Conservation (phyloP, 2,329 filamentous ascomycete species). For the Cordyceps javanica region DNA sequence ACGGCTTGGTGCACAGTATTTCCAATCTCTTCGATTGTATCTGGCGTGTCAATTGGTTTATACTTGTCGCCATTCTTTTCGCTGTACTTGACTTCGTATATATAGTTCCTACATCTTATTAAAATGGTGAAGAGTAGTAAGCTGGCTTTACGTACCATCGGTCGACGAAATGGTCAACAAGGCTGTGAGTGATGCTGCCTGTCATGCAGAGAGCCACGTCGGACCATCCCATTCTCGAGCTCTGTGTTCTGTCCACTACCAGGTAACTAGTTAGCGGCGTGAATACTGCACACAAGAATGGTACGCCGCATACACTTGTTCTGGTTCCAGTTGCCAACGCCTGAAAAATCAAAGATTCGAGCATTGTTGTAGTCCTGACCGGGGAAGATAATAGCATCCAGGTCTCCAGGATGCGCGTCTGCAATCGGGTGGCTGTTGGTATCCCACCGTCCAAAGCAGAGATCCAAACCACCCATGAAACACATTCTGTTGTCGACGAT, state of each 20-base stretch:
- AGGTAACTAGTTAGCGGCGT: neutral
- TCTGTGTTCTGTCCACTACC: slow-evolving; percentile 65
- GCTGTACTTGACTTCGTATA: slow-evolving; percentile 75
- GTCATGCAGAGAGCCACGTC: slow-evolving; percentile 73
- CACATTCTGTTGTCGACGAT: slow-evolving; percentile 71
- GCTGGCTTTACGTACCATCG: slow-evolving; percentile 52
- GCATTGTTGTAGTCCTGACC: slow-evolving; percentile 95
- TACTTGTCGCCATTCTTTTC: slow-evolving; percentile 24
- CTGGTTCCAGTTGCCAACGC: slow-evolving; percentile 71
- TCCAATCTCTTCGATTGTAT: neutral
- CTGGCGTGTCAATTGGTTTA: slow-evolving; percentile 14
- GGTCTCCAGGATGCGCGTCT: slow-evolving; percentile 72
- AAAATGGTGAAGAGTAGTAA: slow-evolving; percentile 12
- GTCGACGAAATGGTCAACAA: slow-evolving; percentile 73
- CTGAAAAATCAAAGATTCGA: slow-evolving; percentile 71
- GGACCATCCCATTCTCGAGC: slow-evolving; percentile 87
- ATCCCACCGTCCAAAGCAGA: slow-evolving; percentile 85
- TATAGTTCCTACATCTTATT: slow-evolving; percentile 59
- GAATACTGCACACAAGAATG: neutral
- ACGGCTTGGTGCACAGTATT: slow-evolving; percentile 25
- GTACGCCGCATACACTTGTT: slow-evolving; percentile 57
- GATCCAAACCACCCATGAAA: slow-evolving; percentile 88
- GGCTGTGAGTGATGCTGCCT: slow-evolving; percentile 68
- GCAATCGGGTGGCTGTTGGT: slow-evolving; percentile 80
- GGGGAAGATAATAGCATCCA: slow-evolving; percentile 73